Base-by-base conservation (phyloP, 83 land plant species). In the Thuja plicata region DNA sequence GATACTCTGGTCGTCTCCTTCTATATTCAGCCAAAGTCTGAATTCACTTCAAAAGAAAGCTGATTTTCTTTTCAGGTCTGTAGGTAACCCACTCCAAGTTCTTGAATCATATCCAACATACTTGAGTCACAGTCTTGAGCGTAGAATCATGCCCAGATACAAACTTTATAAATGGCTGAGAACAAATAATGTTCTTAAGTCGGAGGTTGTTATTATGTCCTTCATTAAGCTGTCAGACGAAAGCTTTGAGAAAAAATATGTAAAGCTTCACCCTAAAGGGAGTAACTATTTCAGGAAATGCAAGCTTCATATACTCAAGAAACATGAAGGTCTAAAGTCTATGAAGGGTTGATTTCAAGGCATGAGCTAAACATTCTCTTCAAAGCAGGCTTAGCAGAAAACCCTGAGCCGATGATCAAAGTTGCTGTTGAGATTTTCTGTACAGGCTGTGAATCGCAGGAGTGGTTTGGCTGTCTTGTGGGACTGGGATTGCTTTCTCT, bases 151-250 rank as follows among this genome's bases (percentile, higher is more conserved):
- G 38, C 93, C 91, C 21, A 90, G 94, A 66, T 43, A 91, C 74
- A 86, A 90, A n/a, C 88, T 95, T 92, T 91, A 89, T 50, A 50
- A 77, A 24, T 95, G 92, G 94, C 88, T 95, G 19, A 89, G 54
- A 70, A 88, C 76, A 57, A 77, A 89, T 48, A 89, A 90, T 13
- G 48, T 43, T 30, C 91, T 88, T 27, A 55, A 88, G 5, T 70
- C 79, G 0, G 43, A 13, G 9, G 30, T 73, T 74, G 79, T 87
- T 9, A 57, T 92, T 66, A 88, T 76, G 7, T 90, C 94, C 9
- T 60, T 94, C 41, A 54, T 94, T 71, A 84, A 88, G 7, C 70
- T 70, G 54, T 87, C 94, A 37, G 91, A 91, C 1, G 60, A 37
- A 43, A 8, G 81, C 16, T 94, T 92, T 90, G 16, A 83, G 9